These are phyloP conservation scores for Scenedesmus sp. DNA, from an alignment of 163 green algal genomes.

Conservation along the genomic window DNA sequence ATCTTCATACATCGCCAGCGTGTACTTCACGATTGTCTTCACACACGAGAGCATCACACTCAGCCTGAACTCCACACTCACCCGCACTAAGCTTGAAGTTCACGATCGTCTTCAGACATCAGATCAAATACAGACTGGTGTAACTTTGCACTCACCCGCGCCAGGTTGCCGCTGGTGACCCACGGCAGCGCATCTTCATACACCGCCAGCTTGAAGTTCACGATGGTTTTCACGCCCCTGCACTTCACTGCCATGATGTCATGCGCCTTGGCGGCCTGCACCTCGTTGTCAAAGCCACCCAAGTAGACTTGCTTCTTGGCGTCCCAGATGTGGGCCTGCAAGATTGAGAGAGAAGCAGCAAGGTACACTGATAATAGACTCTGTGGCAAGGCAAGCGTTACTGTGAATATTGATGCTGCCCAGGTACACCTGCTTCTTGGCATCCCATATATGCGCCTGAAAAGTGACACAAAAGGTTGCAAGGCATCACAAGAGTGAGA, in stretches of 20 bases:
- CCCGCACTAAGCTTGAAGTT: neutral
- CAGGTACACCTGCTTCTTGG: too few species aligned
- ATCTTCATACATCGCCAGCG: constrained; percentile 38
- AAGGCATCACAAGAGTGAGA: too few species aligned
- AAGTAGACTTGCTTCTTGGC: constrained; percentile 78
- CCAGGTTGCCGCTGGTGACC: neutral
- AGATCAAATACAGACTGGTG: constrained; percentile 43
- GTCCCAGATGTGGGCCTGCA: constrained; percentile 77
- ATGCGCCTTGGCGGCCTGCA: constrained; percentile 81
- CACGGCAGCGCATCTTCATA: constrained; percentile 17
- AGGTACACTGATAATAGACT: neutral
- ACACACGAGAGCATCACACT: neutral
- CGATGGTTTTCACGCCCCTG: constrained; percentile 58
- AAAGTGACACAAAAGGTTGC: too few species aligned
- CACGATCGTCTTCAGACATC: neutral
- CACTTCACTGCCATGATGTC: constrained; percentile 89
- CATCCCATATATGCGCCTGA: too few species aligned
- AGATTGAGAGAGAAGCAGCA: neutral
- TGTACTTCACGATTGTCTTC: constrained; percentile 67
- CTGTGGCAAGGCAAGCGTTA: neutral
- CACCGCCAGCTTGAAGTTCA: constrained; percentile 73
- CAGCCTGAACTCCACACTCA: neutral
- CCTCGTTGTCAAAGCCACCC: constrained; percentile 77
- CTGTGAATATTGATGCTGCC: too few species aligned
- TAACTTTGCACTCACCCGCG: neutral